Conservation (phyloP, 1,284 basidiomycete genomes). For the Trametes polyzona region DNA sequence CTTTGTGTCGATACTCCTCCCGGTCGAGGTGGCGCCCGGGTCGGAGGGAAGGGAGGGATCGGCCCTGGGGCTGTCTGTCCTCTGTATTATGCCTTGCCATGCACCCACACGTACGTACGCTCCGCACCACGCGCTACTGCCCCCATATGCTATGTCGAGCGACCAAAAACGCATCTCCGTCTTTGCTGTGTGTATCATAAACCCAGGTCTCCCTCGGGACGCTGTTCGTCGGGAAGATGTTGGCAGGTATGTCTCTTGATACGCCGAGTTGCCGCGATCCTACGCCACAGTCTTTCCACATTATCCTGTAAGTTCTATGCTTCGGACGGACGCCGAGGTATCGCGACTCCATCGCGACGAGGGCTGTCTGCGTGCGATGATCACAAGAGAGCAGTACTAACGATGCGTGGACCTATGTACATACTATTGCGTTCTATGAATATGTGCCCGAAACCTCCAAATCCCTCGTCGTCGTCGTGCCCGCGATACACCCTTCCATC, state of each 20-base stretch:
- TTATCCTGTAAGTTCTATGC: no score
- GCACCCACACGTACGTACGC: slow-evolving; percentile 16
- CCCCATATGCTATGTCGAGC: slow-evolving; percentile 26
- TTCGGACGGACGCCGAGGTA: no score
- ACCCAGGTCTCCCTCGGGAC: no score
- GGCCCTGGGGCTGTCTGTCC: slow-evolving; percentile 14
- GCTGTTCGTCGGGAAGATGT: neutral
- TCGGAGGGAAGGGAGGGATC: slow-evolving; percentile 18
- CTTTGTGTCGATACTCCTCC: slow-evolving; percentile 17
- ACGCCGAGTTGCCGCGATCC: no score
- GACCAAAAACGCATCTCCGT: slow-evolving; percentile 21
- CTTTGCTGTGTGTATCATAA: neutral
- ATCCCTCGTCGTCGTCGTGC: no score
- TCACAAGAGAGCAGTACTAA: slow-evolving; percentile 7
- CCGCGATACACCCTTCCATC: neutral
- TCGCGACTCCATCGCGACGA: neutral
- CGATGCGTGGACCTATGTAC: slow-evolving; percentile 17
- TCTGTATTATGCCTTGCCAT: slow-evolving; percentile 27
- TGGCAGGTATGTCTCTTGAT: neutral
- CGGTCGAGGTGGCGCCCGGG: slow-evolving; percentile 14
- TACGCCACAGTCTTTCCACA: no score
- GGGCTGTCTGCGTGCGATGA: neutral
- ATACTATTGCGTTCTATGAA: slow-evolving; percentile 20
- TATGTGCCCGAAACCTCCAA: no score
- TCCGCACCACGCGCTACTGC: slow-evolving; percentile 20